These are phyloP conservation scores for Aspergillus chevalieri DNA, from an alignment of 2,329 filamentous ascomycete species.

Conservation along the genomic window DNA sequence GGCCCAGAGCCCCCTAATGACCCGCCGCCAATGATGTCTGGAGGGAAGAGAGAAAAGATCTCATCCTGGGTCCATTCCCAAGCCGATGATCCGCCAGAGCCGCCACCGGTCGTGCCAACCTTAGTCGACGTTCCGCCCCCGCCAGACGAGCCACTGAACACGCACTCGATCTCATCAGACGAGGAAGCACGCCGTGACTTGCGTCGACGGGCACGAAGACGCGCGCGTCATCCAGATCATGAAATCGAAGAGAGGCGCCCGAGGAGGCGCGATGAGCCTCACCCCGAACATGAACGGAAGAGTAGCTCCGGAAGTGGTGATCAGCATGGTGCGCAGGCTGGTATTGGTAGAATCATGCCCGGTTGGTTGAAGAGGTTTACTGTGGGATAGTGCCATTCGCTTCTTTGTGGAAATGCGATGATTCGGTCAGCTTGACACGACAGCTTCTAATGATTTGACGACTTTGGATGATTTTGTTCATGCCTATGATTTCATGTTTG, in stretches of 20 bases:
- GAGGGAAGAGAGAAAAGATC: constrained; percentile 42
- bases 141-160: constrained; percentile 20
- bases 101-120: constrained; percentile 41
- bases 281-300: constrained; percentile 26
- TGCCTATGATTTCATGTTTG: neutral
- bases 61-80: constrained; percentile 47
- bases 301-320: constrained; percentile 38
- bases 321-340: constrained; percentile 31
- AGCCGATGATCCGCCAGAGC: constrained; percentile 42
- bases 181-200: constrained; percentile 35
- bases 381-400: too few species aligned
- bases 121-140: constrained; percentile 38
- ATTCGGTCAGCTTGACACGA: too few species aligned
- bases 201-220: constrained; percentile 33
- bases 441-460: neutral
- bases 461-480: constrained; percentile 4
- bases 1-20: constrained; percentile 19
- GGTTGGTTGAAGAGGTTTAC: constrained; percentile 42
- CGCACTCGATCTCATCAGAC: constrained; percentile 36
- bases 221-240: constrained; percentile 37
- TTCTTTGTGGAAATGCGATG: too few species aligned
- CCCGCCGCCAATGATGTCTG: constrained; percentile 25
- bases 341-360: constrained; percentile 15
- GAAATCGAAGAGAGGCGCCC: constrained; percentile 35
- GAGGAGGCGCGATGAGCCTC: constrained; percentile 25